phyloP scores from a whole-genome alignment of 2,329 filamentous ascomycete species.

The Calonectria montana region DNA sequence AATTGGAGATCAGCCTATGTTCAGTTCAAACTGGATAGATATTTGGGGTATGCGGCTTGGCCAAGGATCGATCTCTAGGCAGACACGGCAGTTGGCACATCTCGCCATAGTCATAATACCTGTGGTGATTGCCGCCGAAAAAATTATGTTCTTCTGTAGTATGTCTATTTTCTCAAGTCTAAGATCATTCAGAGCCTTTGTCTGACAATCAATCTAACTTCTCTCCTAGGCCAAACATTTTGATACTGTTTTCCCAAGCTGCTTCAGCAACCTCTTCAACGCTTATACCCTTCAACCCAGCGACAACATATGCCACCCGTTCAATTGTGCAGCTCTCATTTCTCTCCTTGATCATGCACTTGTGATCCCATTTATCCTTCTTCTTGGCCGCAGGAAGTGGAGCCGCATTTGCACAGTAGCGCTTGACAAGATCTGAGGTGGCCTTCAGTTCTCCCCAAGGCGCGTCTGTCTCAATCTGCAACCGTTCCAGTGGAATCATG shows the following conservation, averaged over 20 bases:
- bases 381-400: constrained; percentile 57
- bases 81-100: too few relatives aligned
- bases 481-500: constrained; percentile 33
- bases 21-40: too few relatives aligned
- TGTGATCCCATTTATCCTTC: constrained; percentile 59
- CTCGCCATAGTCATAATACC: too few relatives aligned
- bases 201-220: neutral
- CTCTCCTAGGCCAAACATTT: constrained; percentile 45
- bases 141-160: too few relatives aligned
- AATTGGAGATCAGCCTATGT: too few relatives aligned
- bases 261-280: constrained; percentile 56
- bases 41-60: too few relatives aligned
- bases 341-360: constrained; percentile 61
- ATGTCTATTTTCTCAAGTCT: neutral
- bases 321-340: constrained; percentile 63
- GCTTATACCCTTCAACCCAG: constrained; percentile 56
- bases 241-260: constrained; percentile 50
- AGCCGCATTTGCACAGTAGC: constrained; percentile 53
- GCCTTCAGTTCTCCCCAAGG: constrained; percentile 43
- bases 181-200: neutral
- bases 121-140: too few relatives aligned
- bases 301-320: constrained; percentile 59
- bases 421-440: constrained; percentile 47
- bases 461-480: constrained; percentile 44
- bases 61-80: too few relatives aligned